Evolutionary conservation across 2,329 filamentous ascomycete species (phyloP), one percentile per base, ranked within the genome.

Genomic region (Periconia sp.): DNA sequence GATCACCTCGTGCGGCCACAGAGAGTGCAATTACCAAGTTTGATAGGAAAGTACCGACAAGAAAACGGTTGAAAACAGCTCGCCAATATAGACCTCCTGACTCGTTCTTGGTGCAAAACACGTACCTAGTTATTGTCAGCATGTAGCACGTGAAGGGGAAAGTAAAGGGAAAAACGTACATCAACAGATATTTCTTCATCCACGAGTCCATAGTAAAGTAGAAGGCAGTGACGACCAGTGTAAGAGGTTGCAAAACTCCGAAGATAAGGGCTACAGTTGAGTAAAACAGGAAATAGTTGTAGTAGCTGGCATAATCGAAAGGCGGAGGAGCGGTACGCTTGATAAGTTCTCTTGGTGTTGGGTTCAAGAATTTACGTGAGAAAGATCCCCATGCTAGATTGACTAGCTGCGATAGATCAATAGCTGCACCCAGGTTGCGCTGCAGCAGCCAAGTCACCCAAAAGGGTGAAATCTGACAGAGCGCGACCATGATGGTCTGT

Each of bases 261-360:
- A 94, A 97, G 65, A 87, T 91, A 15, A 99, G 80, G 0, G 91
- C 89, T 31, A 97, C 90, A 0, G 93, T 97, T 20, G 89, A 82
- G 77, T 97, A 99, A 76, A 91, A 99, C 30, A 97, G 80, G 74
- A 97, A 97, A 73, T 96, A 97, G 74, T 97, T 97, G 82, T 97
- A 99, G 77, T 97, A 97, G 63, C 86, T 91, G 54, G 94, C 91
- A 68, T 97, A 97, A 63, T 97, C 92, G 71, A 99, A 97, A 0
- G 90, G 81, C 2, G 91, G 92, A 1, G 94, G 94, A 3, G 94
- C 94, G 0, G 92, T 96, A 68, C 94, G 84, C 72, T 96, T 91
- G 62, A 97, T 97, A 62, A 94, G 80, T 72, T 96, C 89, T 62
- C 94, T 84, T 6, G 94, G 94, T 2, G 94, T 97, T 2, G 93